phyloP scores from a whole-genome alignment of 1,284 basidiomycete genomes.

The Tylopilus sp. region DNA sequence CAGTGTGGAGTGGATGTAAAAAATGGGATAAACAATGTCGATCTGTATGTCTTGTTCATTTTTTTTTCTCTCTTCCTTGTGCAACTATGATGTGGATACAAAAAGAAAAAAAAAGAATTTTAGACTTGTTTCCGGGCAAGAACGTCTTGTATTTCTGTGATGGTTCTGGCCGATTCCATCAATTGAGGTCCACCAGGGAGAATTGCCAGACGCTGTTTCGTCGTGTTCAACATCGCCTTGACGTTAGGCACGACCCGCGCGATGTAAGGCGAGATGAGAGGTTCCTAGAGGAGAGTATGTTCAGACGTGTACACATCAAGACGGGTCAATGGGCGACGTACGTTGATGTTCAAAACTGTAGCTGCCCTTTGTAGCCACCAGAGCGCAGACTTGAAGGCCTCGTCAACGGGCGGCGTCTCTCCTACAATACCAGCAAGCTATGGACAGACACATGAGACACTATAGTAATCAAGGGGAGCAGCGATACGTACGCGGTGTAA shows the following conservation, averaged over 20 bases:
- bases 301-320: conserved; percentile 1
- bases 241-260: conserved; percentile 76
- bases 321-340: conserved; percentile 34
- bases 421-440: conserved; percentile 71
- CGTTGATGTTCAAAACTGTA: conserved; percentile 66
- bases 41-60: not conserved
- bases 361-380: conserved; percentile 82
- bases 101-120: not conserved
- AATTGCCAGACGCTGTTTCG: conserved; percentile 73
- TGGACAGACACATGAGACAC: conserved; percentile 8
- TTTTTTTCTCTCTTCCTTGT: conserved; percentile 2
- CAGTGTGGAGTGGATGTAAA: not conserved
- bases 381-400: conserved; percentile 72
- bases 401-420: conserved; percentile 72
- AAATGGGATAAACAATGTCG: conserved; percentile 6
- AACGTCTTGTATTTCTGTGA: conserved; percentile 72
- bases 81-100: conserved; percentile 1
- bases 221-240: conserved; percentile 68
- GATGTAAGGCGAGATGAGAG: conserved; percentile 76
- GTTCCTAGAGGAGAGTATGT: conserved; percentile 50
- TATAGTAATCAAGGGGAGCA: conserved; percentile 1
- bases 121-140: conserved; percentile 57
- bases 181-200: conserved; percentile 68
- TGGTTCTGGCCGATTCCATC: conserved; percentile 63
- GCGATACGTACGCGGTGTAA: conserved; percentile 65